Evolutionary conservation across 495 filamentous ascomycete species (phyloP).

Genomic region (Cenococcum geophilum): DNA sequence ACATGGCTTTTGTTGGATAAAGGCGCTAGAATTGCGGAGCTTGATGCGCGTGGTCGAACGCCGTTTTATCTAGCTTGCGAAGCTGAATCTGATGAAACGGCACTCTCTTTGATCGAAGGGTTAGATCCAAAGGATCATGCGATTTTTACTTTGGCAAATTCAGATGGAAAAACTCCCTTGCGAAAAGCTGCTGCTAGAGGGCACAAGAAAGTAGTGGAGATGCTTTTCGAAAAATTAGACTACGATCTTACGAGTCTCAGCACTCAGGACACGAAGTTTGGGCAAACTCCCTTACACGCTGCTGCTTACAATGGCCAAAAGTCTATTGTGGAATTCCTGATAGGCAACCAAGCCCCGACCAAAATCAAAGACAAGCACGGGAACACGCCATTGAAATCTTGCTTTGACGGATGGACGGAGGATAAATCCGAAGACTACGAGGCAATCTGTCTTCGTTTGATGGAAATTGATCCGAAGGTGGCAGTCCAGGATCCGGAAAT

Average conservation of each 20-base stretch:
- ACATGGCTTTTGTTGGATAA: not conserved
- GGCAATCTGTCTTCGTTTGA: not conserved
- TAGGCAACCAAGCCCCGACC: not conserved
- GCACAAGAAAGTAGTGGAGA: not conserved
- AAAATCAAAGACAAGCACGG: not conserved
- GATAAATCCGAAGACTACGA: not conserved
- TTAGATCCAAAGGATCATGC: not conserved
- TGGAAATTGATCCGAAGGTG: not conserved
- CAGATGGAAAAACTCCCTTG: not conserved
- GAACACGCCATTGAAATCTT: not conserved
- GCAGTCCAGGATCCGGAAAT: not conserved
- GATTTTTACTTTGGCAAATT: not conserved
- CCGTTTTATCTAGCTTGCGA: not conserved
- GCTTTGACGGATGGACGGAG: not conserved
- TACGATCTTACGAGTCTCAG: not conserved
- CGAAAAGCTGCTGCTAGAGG: not conserved
- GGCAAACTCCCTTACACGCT: not conserved
- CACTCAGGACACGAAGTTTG: not conserved
- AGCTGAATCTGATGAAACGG: not conserved
- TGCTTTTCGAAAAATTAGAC: not conserved
- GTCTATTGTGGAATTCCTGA: not conserved
- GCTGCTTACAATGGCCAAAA: not conserved
- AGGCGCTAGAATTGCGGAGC: not conserved
- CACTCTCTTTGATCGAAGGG: not conserved
- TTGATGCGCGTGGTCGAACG: not conserved